Percentiles rank a stretch among this genome's conserved stretches.
Conservation (phyloP, 306 rosid species). For the Sphenostylis stenocarpa region DNA sequence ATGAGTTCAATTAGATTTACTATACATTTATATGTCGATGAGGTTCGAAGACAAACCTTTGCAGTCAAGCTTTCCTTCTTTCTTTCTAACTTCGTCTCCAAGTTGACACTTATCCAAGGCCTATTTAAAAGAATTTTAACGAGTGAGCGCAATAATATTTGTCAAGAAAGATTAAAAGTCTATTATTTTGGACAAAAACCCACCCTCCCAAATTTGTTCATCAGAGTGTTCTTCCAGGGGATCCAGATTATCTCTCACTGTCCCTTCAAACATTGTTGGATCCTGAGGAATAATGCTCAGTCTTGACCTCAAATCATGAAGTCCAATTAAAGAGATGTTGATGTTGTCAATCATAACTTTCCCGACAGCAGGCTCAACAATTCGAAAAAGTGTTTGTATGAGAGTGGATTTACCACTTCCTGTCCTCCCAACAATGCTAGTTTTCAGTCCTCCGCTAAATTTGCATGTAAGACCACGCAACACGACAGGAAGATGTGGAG, state of each 20-base stretch:
- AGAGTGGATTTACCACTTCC: constrained; percentile 89
- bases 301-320: constrained; percentile 78
- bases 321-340: constrained; percentile 65
- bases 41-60: constrained; percentile 46
- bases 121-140: constrained; percentile 36
- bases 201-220: constrained; percentile 89
- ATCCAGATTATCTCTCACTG: constrained; percentile 79
- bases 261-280: constrained; percentile 97
- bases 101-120: constrained; percentile 91
- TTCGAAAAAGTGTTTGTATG: constrained; percentile 73
- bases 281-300: constrained; percentile 92
- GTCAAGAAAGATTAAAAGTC: neutral
- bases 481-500: constrained; percentile 86
- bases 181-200: constrained; percentile 29
- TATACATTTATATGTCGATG: constrained; percentile 1
- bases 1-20: neutral
- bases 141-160: neutral
- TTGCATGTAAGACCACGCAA: constrained; percentile 75
- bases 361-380: constrained; percentile 64
- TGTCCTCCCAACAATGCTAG: constrained; percentile 91
- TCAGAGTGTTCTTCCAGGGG: constrained; percentile 81
- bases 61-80: constrained; percentile 82
- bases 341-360: constrained; percentile 59
- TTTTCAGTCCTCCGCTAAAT: constrained; percentile 71
- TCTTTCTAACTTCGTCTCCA: constrained; percentile 79